Evolutionary conservation across 2,329 filamentous ascomycete species (phyloP).

Genomic region (Alternaria sp.): DNA sequence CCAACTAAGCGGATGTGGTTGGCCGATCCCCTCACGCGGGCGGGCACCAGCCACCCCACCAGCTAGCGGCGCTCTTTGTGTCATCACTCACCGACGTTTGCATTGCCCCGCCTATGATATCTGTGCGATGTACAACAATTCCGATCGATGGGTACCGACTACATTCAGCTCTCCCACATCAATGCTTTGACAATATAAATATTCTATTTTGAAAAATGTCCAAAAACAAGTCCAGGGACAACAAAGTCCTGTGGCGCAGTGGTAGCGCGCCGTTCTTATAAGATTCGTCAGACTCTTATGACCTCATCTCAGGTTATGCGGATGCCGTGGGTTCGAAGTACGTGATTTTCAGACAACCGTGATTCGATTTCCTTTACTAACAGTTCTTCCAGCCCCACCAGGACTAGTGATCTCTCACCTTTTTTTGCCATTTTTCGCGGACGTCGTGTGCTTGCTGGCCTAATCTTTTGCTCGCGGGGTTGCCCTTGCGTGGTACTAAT

Average conservation of each 20-base stretch:
- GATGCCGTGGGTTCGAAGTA: slow-evolving; percentile 53
- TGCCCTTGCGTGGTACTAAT: not conserved
- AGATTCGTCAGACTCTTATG: slow-evolving; percentile 45
- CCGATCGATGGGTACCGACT: not conserved
- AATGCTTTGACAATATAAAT: not conserved
- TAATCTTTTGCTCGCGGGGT: not conserved
- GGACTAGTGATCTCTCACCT: slow-evolving; percentile 10
- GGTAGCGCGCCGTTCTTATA: slow-evolving; percentile 60
- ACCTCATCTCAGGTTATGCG: slow-evolving; percentile 48
- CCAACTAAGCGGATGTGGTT: slow-evolving; percentile 19
- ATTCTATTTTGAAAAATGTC: slow-evolving; percentile 1
- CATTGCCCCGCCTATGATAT: slow-evolving; percentile 9
- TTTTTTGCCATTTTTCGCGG: slow-evolving; percentile 1
- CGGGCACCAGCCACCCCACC: slow-evolving; percentile 6
- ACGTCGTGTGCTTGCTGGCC: not conserved
- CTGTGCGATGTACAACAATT: not conserved
- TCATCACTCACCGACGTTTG: slow-evolving; percentile 14
- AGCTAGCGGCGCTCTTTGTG: slow-evolving; percentile 7
- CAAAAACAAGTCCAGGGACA: slow-evolving; percentile 25
- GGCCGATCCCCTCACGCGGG: slow-evolving; percentile 9
- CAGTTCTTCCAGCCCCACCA: slow-evolving; percentile 10
- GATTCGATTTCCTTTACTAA: slow-evolving; percentile 9
- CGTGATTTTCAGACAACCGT: not conserved
- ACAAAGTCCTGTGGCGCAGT: slow-evolving; percentile 53
- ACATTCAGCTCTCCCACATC: too few relatives aligned